Base-by-base conservation (phyloP, 2,329 filamentous ascomycete species). In the Penicillium sp. region DNA sequence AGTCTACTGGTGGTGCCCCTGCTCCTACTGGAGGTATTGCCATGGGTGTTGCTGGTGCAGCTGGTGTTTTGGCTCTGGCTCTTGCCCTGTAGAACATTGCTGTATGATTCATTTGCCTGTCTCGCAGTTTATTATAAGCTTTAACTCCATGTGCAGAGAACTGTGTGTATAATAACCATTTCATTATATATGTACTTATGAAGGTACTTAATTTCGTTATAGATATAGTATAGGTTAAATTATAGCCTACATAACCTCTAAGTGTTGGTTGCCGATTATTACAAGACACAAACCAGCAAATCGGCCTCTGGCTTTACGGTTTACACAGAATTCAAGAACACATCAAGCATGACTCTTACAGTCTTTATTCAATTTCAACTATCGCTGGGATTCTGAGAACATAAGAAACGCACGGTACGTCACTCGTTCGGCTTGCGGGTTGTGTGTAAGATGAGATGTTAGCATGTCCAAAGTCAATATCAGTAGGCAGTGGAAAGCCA, bases 11-110 rank as follows among this genome's bases (percentile, higher is more conserved):
- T 37, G 64, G 62, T 48, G 66, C 68, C 37, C 52, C 68, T n/a
- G 56, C 60, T 33, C 55, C 66, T 23, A 69, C 68, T 25, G 65
- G 65, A 5, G 51, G 57, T 40, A 53, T 69, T 56, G 66, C 63
- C 23, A 57, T 64, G 47, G 52, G 68, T 35, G 37, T 71, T 43
- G 63, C 62, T 10, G 65, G 68, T 45, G 62, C 62, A n/a, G 66
- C 60, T 51, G 67, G 66, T 50, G 29, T 67, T 23, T 50, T 71
- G 46, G 68, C 67, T 43, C 52, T 69, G 38, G 67, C 62, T 42
- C 45, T 69, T 54, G 67, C 68, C 49, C 64, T 71, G 52, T 71
- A 64, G 56, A 52, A 35, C 12, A 37, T 25, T 38, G 2, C 6
- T 9, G 3, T 4, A 40, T 12, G 7, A 19, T 33, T 35, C 21